Evolutionary conservation across 73 alveolate genomes (phyloP), one percentile per base, ranked within the genome.

Genomic region (Blepharisma stoltei): DNA sequence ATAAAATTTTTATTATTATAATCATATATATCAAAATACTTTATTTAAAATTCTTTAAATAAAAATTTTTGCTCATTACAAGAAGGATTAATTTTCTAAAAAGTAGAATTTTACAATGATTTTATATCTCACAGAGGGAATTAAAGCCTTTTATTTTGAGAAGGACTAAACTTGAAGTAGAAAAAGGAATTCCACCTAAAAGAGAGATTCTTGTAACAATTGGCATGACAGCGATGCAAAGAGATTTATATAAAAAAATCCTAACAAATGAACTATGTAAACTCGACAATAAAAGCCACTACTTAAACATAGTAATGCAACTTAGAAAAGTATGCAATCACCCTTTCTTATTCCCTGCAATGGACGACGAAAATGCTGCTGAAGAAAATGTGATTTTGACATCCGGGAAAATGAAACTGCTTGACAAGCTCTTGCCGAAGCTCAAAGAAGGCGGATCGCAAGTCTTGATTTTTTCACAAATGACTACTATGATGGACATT

Each of bases 141-240:
- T 85, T 69, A 44, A 69, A 46, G 27, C 99, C 99, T 1, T 96
- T 94, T 85, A 70, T 96, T 86, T 78, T 96, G 71, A 86, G 99
- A 79, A 90, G 99, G 85, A 92, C 97, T 38, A 96, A 96, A 85
- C 87, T 92, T 32, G 99, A 96, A 83, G 99, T 95, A 8, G 98
- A 90, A 83, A 88, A 94, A 76, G 81, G 88, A 38, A 86, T 96
- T 46, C 99, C 99, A 2, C 99, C 99, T 27, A 94, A 94, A 73
- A 83, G 89, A 48, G 99, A 96, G 82, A 88, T 92, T 9, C 96
- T 93, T 80, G 83, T 96, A 27, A 89, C 81, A 77, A 96, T 92
- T 6, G 98, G 97, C 37, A 84, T 93, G 78, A 93, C 79, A 7
- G 32, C 55, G 50, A 68, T 94, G 82, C 95, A 97, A 87, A 95